phyloP scores from a whole-genome alignment of 306 rosid genomes.

The Clitoria ternatea region DNA sequence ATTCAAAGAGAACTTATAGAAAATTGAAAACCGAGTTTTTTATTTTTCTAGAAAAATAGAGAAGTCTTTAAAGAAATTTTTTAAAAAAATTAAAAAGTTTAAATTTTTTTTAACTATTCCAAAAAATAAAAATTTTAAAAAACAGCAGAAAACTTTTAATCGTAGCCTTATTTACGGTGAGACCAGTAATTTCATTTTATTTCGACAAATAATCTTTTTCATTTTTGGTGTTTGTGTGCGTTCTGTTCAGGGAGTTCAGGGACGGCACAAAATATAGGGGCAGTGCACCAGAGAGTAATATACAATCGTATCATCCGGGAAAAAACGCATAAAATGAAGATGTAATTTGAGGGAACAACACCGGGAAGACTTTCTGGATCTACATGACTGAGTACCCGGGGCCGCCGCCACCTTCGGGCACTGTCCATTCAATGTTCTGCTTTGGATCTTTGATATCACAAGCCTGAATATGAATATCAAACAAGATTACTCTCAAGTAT shows the following conservation, averaged over 20 bases:
- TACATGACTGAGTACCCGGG: conserved; percentile 64
- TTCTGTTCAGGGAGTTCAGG: neutral
- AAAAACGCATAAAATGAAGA: too few species aligned
- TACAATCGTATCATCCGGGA: neutral
- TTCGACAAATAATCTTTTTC: neutral
- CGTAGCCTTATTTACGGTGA: neutral
- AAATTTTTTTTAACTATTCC: too few species aligned
- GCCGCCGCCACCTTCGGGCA: conserved; percentile 97
- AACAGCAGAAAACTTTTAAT: too few species aligned
- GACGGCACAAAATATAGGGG: neutral
- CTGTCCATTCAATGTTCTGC: conserved; percentile 86
- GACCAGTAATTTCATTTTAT: neutral
- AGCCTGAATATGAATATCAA: conserved; percentile 55
- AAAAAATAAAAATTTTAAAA: too few species aligned
- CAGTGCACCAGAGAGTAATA: neutral
- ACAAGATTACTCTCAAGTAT: neutral
- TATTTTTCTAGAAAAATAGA: too few species aligned
- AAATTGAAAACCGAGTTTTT: too few species aligned
- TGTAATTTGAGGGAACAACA: neutral
- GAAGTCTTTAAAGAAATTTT: too few species aligned
- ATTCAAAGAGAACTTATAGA: too few species aligned
- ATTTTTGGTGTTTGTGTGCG: neutral
- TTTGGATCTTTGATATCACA: conserved; percentile 90
- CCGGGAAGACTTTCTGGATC: neutral
- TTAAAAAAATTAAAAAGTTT: too few species aligned